phyloP scores from a whole-genome alignment of 192 early-diverging fungal genomes.

The Entophlyctis luteolus region DNA sequence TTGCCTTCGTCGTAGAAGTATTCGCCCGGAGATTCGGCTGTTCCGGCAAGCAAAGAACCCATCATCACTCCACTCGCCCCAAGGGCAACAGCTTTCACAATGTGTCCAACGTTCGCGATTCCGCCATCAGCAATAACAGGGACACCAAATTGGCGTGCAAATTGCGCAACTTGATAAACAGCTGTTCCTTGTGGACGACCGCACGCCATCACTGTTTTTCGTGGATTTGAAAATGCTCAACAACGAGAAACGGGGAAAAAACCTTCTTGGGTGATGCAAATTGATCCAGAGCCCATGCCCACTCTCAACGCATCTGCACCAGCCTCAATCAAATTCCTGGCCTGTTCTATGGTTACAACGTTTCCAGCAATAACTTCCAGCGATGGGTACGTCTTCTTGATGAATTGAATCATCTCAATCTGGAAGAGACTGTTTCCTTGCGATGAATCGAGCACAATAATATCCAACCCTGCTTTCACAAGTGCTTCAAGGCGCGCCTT shows the following conservation, averaged over 20 bases:
- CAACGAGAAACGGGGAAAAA: slow-evolving; percentile 1
- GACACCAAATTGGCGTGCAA: slow-evolving; percentile 86
- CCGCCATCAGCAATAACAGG: slow-evolving; percentile 97
- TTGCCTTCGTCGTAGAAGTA: slow-evolving; percentile 98
- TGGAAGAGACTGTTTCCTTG: slow-evolving; percentile 94
- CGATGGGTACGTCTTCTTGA: slow-evolving; percentile 77
- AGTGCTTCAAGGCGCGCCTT: slow-evolving; percentile 74
- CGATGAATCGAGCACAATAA: slow-evolving; percentile 91
- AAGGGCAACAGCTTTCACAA: slow-evolving; percentile 90
- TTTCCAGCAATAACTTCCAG: slow-evolving; percentile 95
- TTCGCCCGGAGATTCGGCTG: slow-evolving; percentile 91
- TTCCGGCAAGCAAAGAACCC: slow-evolving; percentile 94
- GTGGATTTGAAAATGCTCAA: not conserved
- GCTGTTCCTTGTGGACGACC: slow-evolving; percentile 97
- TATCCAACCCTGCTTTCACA: slow-evolving; percentile 92
- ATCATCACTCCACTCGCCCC: slow-evolving; percentile 99
- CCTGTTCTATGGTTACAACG: slow-evolving; percentile 95
- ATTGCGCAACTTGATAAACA: slow-evolving; percentile 93
- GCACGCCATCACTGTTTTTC: slow-evolving; percentile 75
- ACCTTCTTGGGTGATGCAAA: slow-evolving; percentile 98
- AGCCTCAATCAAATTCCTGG: slow-evolving; percentile 81
- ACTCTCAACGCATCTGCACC: slow-evolving; percentile 93
- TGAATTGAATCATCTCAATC: slow-evolving; percentile 91
- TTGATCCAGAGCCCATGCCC: slow-evolving; percentile 96
- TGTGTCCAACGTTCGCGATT: slow-evolving; percentile 94